phyloP scores from a whole-genome alignment of 2,329 filamentous ascomycete species.

The Colletotrichum tofieldiae region DNA sequence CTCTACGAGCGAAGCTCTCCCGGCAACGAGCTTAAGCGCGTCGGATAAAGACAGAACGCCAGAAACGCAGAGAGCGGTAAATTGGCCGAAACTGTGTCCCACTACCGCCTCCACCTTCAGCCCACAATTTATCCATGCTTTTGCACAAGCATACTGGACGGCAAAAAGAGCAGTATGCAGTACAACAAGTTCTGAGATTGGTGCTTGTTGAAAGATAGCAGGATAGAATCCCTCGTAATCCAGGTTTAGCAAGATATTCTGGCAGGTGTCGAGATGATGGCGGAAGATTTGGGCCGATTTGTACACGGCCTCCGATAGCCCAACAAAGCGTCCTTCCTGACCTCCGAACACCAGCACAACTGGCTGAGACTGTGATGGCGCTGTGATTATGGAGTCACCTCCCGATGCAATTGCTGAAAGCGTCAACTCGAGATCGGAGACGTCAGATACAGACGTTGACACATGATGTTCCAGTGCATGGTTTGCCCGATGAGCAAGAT shows the following conservation, averaged over 20 bases:
- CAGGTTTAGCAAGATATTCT: slow-evolving; percentile 46
- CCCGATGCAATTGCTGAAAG: not conserved
- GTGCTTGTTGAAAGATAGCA: slow-evolving; percentile 47
- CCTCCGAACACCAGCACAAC: slow-evolving; percentile 57
- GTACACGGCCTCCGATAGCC: slow-evolving; percentile 29
- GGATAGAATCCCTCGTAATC: slow-evolving; percentile 53
- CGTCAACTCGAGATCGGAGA: not conserved
- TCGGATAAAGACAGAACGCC: slow-evolving; percentile 50
- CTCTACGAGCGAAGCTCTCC: slow-evolving; percentile 51
- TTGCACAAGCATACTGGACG: slow-evolving; percentile 17
- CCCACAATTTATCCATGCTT: slow-evolving; percentile 23
- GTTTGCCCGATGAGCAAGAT: slow-evolving; percentile 8
- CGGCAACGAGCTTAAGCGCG: slow-evolving; percentile 49
- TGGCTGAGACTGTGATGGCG: slow-evolving; percentile 10
- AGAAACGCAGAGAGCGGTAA: slow-evolving; percentile 53
- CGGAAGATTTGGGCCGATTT: slow-evolving; percentile 45
- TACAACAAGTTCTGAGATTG: slow-evolving; percentile 47
- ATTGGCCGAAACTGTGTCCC: slow-evolving; percentile 56
- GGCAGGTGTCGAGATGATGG: slow-evolving; percentile 54
- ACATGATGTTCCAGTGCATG: not conserved
- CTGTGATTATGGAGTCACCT: not conserved
- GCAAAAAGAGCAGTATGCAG: slow-evolving; percentile 53
- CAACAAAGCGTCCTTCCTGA: slow-evolving; percentile 47
- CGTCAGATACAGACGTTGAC: not conserved
- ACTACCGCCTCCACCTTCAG: slow-evolving; percentile 12